Evolutionary conservation across 2,329 filamentous ascomycete species (phyloP).

Genomic region (Diaporthe citrichinensis): DNA sequence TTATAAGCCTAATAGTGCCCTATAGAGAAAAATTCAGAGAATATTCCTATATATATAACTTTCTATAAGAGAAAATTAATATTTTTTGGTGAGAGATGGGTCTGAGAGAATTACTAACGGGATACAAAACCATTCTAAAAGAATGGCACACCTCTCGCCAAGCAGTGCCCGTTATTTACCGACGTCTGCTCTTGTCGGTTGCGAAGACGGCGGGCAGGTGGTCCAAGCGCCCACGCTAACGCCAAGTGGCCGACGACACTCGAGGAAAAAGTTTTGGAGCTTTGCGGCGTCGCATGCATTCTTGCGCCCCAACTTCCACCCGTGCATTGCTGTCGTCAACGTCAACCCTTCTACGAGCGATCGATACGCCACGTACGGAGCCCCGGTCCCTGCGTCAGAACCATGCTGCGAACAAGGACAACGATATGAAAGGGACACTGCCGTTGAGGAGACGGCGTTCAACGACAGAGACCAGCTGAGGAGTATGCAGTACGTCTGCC

Average conservation of each 20-base stretch:
- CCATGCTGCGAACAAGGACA: slow-evolving; percentile 19
- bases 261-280: slow-evolving; percentile 7
- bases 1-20: no score
- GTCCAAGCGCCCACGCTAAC: slow-evolving; percentile 14
- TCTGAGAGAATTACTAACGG: no score
- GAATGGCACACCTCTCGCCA: not conserved
- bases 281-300: not conserved
- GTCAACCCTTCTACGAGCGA: not conserved
- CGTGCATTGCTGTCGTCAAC: not conserved
- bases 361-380: not conserved
- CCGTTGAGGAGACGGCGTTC: slow-evolving; percentile 39
- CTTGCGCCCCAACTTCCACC: not conserved
- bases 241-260: not conserved
- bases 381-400: not conserved
- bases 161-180: not conserved
- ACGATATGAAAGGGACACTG: slow-evolving; percentile 38
- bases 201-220: not conserved
- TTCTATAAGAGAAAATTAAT: no score
- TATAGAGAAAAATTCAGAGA: no score
- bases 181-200: not conserved
- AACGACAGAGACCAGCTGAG: slow-evolving; percentile 31
- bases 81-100: no score
- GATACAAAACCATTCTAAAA: no score
- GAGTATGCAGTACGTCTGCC: slow-evolving; percentile 42
- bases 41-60: no score